phyloP scores from a whole-genome alignment of 1,139 yeast species.

The Geotrichum restrictum region DNA sequence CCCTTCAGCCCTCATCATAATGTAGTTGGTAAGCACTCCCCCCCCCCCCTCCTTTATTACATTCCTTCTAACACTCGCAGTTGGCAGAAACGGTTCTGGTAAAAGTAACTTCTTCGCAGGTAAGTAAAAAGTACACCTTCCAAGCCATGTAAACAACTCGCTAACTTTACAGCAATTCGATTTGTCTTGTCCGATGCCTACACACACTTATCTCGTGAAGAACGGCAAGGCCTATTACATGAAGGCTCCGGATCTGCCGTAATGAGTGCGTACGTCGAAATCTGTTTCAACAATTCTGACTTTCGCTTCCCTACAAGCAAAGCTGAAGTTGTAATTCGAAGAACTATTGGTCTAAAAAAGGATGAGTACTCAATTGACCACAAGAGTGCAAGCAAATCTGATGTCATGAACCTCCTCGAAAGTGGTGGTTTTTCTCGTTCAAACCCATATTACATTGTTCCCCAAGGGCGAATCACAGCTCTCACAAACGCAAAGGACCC shows the following conservation, averaged over 20 bases:
- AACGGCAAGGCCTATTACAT: constrained; percentile 81
- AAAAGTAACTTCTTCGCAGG: constrained; percentile 87
- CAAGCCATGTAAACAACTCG: neutral
- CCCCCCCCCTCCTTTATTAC: neutral
- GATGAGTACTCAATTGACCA: constrained; percentile 80
- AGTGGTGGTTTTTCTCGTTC: constrained; percentile 89
- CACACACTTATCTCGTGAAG: constrained; percentile 82
- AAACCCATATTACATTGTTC: constrained; percentile 93
- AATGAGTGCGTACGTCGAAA: constrained; percentile 90
- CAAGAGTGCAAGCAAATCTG: constrained; percentile 73
- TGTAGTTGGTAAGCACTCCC: constrained; percentile 53
- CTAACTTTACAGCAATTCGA: constrained; percentile 57
- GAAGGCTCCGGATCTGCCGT: constrained; percentile 75
- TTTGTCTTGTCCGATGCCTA: constrained; percentile 91
- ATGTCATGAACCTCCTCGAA: constrained; percentile 77
- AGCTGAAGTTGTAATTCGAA: constrained; percentile 66
- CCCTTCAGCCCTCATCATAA: constrained; percentile 76
- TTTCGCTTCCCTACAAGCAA: constrained; percentile 67
- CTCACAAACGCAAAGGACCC: constrained; percentile 84
- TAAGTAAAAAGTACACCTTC: constrained; percentile 19
- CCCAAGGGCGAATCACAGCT: constrained; percentile 82
- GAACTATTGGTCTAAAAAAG: constrained; percentile 88
- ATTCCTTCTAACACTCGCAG: constrained; percentile 26
- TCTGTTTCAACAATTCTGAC: constrained; percentile 77
- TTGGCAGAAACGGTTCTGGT: constrained; percentile 96